A percentile compares a stretch with the other conserved stretches of the same genome.
phyloP scores from a whole-genome alignment of 495 filamentous ascomycete species.

The Aspergillus cristatus region DNA sequence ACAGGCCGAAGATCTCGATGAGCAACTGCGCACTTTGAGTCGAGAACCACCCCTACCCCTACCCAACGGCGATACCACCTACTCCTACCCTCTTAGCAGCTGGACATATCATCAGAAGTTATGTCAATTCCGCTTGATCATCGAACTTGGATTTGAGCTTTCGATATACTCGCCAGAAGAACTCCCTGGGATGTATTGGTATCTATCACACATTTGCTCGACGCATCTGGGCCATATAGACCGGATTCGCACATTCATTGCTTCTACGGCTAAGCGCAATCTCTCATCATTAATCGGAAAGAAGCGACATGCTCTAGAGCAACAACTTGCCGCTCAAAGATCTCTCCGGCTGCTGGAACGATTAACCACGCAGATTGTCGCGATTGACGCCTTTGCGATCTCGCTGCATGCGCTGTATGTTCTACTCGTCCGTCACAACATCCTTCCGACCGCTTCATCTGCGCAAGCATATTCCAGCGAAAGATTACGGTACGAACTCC shows the following conservation, averaged over 20 bases:
- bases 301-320: conserved; percentile 23
- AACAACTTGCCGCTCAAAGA: conserved; percentile 34
- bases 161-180: conserved; percentile 84
- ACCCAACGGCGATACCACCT: conserved; percentile 38
- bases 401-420: conserved; percentile 60
- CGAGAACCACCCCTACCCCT: conserved; percentile 49
- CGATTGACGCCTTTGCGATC: conserved; percentile 61
- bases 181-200: conserved; percentile 85
- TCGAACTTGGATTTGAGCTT: conserved; percentile 94
- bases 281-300: conserved; percentile 16
- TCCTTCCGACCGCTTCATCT: conserved; percentile 45
- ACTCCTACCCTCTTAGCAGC: conserved; percentile 65
- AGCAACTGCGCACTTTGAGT: conserved; percentile 54
- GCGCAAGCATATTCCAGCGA: conserved; percentile 62
- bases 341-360: conserved; percentile 51
- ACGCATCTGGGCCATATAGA: conserved; percentile 50
- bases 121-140: conserved; percentile 72
- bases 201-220: conserved; percentile 41
- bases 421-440: conserved; percentile 48
- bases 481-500: conserved; percentile 67
- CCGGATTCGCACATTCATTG: conserved; percentile 56
- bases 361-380: conserved; percentile 56
- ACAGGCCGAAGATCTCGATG: conserved; percentile 66
- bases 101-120: conserved; percentile 91
- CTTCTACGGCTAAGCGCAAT: conserved; percentile 25